phyloP scores from a whole-genome alignment of 441 rosid species.

The Euphorbia celastroides region DNA sequence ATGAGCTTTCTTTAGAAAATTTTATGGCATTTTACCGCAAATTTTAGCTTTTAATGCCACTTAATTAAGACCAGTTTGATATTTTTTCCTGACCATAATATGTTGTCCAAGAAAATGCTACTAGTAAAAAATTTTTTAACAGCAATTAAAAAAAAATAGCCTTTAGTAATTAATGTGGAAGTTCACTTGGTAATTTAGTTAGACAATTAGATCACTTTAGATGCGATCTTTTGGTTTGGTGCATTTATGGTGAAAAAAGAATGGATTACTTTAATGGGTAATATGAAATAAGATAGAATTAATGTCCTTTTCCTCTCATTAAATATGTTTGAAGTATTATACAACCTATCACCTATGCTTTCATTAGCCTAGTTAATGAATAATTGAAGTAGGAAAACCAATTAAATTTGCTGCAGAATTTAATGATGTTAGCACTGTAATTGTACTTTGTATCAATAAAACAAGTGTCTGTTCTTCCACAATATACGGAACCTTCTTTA shows the following conservation, averaged over 20 bases:
- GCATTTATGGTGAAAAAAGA: constrained; percentile 11
- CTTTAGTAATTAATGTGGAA: too few relatives aligned
- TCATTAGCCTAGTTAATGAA: neutral
- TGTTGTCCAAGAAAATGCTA: too few relatives aligned
- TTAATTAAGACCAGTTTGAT: too few relatives aligned
- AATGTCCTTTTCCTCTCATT: constrained; percentile 1
- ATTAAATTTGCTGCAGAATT: neutral
- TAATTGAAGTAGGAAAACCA: neutral
- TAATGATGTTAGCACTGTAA: constrained; percentile 4
- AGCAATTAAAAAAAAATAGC: too few relatives aligned
- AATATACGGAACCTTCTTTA: constrained; percentile 18
- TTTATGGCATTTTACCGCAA: too few relatives aligned
- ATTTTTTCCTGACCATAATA: too few relatives aligned
- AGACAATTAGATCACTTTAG: too few relatives aligned
- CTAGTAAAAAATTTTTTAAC: too few relatives aligned
- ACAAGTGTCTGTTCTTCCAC: constrained; percentile 10
- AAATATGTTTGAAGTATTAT: neutral
- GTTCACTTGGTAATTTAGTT: too few relatives aligned
- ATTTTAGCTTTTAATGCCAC: too few relatives aligned
- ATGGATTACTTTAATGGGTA: neutral
- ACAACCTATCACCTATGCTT: neutral
- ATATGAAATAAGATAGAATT: neutral
- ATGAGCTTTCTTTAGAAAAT: too few relatives aligned
- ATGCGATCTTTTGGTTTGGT: constrained; percentile 13
- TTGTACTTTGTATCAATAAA: neutral